Evolutionary conservation across 768 basidiomycete genomes (phyloP).

Genomic region (Obba rivulosa): DNA sequence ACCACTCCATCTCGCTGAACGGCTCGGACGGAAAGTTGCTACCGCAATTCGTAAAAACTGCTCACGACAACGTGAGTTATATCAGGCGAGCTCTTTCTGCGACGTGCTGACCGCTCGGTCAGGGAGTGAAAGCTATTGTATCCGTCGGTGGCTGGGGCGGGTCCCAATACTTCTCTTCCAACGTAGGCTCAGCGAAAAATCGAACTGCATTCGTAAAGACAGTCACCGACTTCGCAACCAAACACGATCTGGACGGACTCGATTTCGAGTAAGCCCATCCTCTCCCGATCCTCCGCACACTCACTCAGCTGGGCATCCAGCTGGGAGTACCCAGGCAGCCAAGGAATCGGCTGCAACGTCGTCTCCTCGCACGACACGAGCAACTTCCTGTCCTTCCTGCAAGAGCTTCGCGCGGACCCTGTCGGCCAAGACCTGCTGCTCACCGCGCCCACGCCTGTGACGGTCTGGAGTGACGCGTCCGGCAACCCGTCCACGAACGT

Average conservation of each 20-base stretch:
- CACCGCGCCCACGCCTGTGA: constrained; percentile 41
- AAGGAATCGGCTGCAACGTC: constrained; percentile 68
- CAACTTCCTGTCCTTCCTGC: constrained; percentile 73
- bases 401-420: constrained; percentile 43
- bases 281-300: background rate
- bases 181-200: constrained; percentile 48
- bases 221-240: constrained; percentile 39
- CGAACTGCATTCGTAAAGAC: constrained; percentile 55
- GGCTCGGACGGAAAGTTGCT: constrained; percentile 18
- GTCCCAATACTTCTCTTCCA: constrained; percentile 50
- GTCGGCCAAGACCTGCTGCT: constrained; percentile 50
- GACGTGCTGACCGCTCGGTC: background rate
- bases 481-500: constrained; percentile 63
- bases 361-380: constrained; percentile 52
- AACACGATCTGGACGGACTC: constrained; percentile 54
- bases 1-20: constrained; percentile 15
- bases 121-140: constrained; percentile 53
- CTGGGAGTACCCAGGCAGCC: constrained; percentile 78
- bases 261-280: constrained; percentile 53
- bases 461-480: constrained; percentile 30
- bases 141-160: constrained; percentile 69
- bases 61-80: constrained; percentile 17
- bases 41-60: constrained; percentile 17
- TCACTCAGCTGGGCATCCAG: constrained; percentile 28
- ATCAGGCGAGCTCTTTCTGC: no score